Percentiles rank a stretch among this genome's conserved stretches.
phyloP scores from a whole-genome alignment of 257 asterid species.

The Ajuga chamaepitys region DNA sequence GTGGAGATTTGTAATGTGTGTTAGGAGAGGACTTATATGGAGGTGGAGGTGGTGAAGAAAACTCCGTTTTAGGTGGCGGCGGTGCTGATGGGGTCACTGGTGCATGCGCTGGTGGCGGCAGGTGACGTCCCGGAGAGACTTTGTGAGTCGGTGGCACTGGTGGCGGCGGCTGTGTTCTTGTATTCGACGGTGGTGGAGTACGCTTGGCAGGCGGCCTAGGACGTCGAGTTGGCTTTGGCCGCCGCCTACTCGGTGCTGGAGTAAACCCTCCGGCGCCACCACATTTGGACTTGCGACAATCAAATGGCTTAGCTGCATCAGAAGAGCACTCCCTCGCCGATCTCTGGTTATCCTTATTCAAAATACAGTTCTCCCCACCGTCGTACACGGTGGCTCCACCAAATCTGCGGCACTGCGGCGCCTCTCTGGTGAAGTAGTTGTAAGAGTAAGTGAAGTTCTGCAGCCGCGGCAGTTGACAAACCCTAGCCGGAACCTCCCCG shows the following conservation, averaged over 20 bases:
- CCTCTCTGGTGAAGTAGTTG: constrained; percentile 40
- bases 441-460: constrained; percentile 40
- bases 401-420: constrained; percentile 35
- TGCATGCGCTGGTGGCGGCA: no score
- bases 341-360: constrained; percentile 59
- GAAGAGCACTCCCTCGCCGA: constrained; percentile 58
- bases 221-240: constrained; percentile 11
- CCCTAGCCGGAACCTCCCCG: constrained; percentile 31
- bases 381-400: constrained; percentile 31
- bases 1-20: no score
- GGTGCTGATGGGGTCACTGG: no score
- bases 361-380: constrained; percentile 60
- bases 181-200: constrained; percentile 39
- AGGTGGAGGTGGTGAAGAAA: no score
- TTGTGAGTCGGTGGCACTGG: constrained; percentile 23
- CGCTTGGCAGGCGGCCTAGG: constrained; percentile 5
- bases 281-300: constrained; percentile 63
- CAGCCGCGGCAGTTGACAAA: constrained; percentile 48
- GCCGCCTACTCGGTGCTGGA: neutral
- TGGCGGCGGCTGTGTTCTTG: no score
- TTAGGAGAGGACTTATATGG: no score
- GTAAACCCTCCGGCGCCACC: no score
- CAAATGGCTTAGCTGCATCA: constrained; percentile 61
- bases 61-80: no score
- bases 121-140: constrained; percentile 25